Conservation (phyloP, 805 yeast species). For the Cyberlindnera veronae region DNA sequence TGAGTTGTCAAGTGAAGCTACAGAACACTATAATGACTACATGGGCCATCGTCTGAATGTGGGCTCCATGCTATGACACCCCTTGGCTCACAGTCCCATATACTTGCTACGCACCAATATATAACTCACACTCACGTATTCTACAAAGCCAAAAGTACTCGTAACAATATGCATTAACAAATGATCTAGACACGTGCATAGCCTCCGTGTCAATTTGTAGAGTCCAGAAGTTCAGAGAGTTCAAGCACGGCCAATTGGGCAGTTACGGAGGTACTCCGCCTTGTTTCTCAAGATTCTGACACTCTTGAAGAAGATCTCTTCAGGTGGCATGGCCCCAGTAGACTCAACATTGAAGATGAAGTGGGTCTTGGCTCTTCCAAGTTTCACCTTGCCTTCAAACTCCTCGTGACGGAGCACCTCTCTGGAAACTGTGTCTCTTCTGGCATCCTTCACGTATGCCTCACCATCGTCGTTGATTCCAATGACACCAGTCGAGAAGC, state of each 20-base stretch:
- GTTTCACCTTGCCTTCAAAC: slow-evolving; percentile 81
- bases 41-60: slow-evolving; percentile 12
- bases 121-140: too few relatives aligned
- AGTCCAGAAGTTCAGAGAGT: neutral
- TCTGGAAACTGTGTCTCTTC: slow-evolving; percentile 95
- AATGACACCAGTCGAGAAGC: slow-evolving; percentile 93
- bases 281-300: slow-evolving; percentile 82
- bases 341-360: slow-evolving; percentile 93
- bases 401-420: slow-evolving; percentile 94
- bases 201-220: too few relatives aligned
- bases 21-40: slow-evolving; percentile 14
- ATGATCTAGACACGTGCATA: too few relatives aligned
- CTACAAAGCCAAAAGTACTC: too few relatives aligned
- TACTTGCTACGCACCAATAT: too few relatives aligned
- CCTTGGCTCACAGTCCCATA: too few relatives aligned
- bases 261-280: slow-evolving; percentile 72
- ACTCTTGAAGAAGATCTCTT: slow-evolving; percentile 89
- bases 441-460: slow-evolving; percentile 83
- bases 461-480: slow-evolving; percentile 62
- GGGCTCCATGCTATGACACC: slow-evolving; percentile 5
- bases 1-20: slow-evolving; percentile 1
- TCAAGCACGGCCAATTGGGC: slow-evolving; percentile 59
- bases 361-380: slow-evolving; percentile 89
- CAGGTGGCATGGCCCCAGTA: slow-evolving; percentile 96
- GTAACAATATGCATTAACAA: slow-evolving; percentile 1